Evolutionary conservation across 2,329 filamentous ascomycete genomes (phyloP), one percentile per base, ranked within the genome.

Genomic region (Cladosporium sp.): DNA sequence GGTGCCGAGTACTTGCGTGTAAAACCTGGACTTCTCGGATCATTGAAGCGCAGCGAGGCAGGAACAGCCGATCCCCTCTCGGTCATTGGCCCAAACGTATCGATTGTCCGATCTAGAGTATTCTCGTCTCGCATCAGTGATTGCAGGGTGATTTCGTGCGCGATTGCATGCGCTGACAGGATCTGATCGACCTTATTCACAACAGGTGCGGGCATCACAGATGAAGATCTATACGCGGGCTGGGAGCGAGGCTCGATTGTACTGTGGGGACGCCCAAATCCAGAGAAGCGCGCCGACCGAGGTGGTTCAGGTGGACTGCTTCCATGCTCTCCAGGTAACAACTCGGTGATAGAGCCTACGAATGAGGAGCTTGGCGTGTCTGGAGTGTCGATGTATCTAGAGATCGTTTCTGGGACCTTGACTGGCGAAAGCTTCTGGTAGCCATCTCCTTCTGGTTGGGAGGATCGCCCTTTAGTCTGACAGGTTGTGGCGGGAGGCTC

Each of bases 141-240:
- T 28, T 68, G 63, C 17, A 74, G 57, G 1, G 70, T 70, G 49
- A 70, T 62, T n/a, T 69, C 67, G 56, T 71, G 68, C 3, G 68
- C 68, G 13, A 68, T 62, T 1, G 64, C 65, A 54, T 71, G 70
- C 3, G 68, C 65, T 15, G 55, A 57, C 5, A 57, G 25, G 2
- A 71, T 66, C 25, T 67, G 64, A 24, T 70, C 65, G 19, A 65
- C 59, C 40, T 65, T 68, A 24, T 63, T 61, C 15, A 25, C 39
- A 3, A 44, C 45, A 8, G 55, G 36, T 15, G 55, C 45, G 19
- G 35, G 39, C 40, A 57, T 57, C 17, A 57, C 47, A 15, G 55
- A 57, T 8, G 55, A 57, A 15, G 55, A 57, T 35, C 55, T 22
- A 47, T 57, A 57, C n/a, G 55, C 55, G 5, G 55, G 47, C 47